Conservation (phyloP, 176 grass and related monocot species). For the Carex pumila region DNA sequence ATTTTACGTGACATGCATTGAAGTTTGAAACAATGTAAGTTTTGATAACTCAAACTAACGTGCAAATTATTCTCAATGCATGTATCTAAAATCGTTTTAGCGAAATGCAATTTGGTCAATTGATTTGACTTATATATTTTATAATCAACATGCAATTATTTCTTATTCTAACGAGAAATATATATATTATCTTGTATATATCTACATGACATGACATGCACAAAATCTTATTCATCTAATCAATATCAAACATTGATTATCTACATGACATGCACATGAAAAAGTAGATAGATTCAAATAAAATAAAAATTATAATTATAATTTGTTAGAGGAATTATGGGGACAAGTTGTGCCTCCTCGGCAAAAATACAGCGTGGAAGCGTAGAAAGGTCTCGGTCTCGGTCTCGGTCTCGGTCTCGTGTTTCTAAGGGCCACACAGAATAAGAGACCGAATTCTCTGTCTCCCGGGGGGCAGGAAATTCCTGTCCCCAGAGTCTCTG, state of each 20-base stretch:
- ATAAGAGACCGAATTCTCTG: too few relatives aligned
- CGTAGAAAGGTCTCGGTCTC: not conserved
- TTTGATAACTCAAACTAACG: not conserved
- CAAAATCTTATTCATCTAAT: not conserved
- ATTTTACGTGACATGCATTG: too few relatives aligned
- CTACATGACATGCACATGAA: not conserved
- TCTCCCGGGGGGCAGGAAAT: too few relatives aligned
- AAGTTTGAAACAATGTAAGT: not conserved
- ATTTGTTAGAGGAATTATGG: not conserved
- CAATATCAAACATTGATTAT: not conserved
- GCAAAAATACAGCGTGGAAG: not conserved
- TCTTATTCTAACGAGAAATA: not conserved
- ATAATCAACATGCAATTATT: not conserved
- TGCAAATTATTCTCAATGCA: not conserved
- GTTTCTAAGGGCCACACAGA: not conserved
- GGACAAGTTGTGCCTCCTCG: not conserved
- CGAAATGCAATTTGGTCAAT: not conserved
- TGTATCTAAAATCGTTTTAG: not conserved
- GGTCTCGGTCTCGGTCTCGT: not conserved
- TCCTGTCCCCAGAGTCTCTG: too few relatives aligned
- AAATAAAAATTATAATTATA: not conserved
- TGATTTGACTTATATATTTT: not conserved
- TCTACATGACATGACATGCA: not conserved
- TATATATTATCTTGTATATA: not conserved
- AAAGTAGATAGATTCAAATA: not conserved